Evolutionary conservation across 1,139 yeast species (phyloP), one percentile per base, ranked within the genome.

Genomic region (Hanseniaspora sp.): DNA sequence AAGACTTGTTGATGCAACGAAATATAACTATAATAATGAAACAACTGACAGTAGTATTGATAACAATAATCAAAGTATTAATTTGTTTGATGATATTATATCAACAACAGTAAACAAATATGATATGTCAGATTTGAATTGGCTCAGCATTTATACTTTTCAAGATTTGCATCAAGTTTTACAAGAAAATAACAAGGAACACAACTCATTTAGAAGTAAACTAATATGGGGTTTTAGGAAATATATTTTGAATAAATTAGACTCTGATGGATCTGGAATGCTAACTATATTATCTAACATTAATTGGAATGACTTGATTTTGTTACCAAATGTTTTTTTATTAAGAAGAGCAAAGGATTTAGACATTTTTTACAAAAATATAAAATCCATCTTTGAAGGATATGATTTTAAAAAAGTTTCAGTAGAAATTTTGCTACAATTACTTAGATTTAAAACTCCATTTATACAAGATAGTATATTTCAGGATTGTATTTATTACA

Each of bases 341-440:
- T 30, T 51, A n/a, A 38, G 45, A 44, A 51, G 33, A 41, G 39
- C 9, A 8, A 30, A 29, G 2, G 54, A 51, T 29, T 34, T 51
- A 17, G 17, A 44, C 17, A 38, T 44, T 4, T 39, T 51, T 15
- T 44, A 38, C 13, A 12, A 8, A 8, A 30, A 29, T 5, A 31
- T 51, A 28, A 12, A n/a, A n/a, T 23, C 41, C 4, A n/a, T 51
- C 3, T 23, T 51, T 28, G 15, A 15, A 13, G 15, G 33, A 7
- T 51, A 51, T 28, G 45, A 44, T 17, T 51, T 51, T 40, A 33
- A 15, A n/a, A 51, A 51, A 15, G 46, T 42, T 8, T 51, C 54
- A 15, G 33, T 45, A 30, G 48, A 51, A 28, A 42, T 51, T 3
- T n/a, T 51, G 35, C 34, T 51, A 13, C 54, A 51, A 8, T 13